These are phyloP conservation scores for Gaeumannomyces tritici DNA, from an alignment of 2,329 filamentous ascomycete genomes.

Conservation along the genomic window DNA sequence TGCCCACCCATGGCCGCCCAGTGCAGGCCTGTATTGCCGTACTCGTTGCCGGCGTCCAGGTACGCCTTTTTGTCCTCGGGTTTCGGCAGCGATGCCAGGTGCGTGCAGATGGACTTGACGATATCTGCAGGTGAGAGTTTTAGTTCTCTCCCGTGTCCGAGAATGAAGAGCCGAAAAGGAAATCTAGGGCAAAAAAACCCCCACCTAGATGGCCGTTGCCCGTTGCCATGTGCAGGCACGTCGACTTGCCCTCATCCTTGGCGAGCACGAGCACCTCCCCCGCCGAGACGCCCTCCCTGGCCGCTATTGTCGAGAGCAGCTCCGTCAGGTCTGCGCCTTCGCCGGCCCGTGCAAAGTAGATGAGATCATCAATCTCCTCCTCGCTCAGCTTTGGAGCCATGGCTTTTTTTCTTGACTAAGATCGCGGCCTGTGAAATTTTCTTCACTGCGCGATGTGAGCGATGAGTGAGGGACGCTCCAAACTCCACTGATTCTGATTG, in stretches of 20 bases:
- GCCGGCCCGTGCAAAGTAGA: slow-evolving; percentile 75
- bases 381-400: slow-evolving; percentile 52
- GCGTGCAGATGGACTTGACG: slow-evolving; percentile 31
- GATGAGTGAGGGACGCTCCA: neutral
- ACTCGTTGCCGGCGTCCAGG: slow-evolving; percentile 62
- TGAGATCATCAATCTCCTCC: slow-evolving; percentile 83
- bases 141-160: neutral
- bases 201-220: slow-evolving; percentile 80
- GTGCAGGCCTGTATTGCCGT: slow-evolving; percentile 85
- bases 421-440: neutral
- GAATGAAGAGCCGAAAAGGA: neutral
- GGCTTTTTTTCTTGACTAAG: neutral
- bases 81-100: slow-evolving; percentile 27
- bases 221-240: slow-evolving; percentile 82
- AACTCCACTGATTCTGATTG: neutral
- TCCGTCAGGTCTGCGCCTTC: slow-evolving; percentile 60
- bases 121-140: slow-evolving; percentile 23
- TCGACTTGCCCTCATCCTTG: slow-evolving; percentile 67
- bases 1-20: slow-evolving; percentile 92
- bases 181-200: no score
- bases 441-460: neutral
- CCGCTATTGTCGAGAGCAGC: slow-evolving; percentile 47
- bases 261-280: slow-evolving; percentile 61
- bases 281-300: slow-evolving; percentile 48
- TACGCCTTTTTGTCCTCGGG: slow-evolving; percentile 37